Percentiles rank a stretch among this genome's conserved stretches.
phyloP scores from a whole-genome alignment of 2,329 filamentous ascomycete species.

The Mariannaea sp. region DNA sequence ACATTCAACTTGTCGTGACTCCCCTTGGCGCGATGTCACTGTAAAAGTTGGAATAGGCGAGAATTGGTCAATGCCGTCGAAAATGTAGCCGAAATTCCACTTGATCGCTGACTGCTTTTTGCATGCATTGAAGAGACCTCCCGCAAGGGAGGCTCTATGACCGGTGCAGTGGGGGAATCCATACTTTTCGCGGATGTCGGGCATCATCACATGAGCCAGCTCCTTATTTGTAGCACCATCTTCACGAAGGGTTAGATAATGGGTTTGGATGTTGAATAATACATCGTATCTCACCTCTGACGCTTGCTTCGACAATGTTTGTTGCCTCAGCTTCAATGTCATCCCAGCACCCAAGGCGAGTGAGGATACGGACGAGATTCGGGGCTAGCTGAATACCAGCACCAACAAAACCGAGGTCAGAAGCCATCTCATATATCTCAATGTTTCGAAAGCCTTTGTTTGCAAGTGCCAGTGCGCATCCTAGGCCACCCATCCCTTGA shows the following conservation, averaged over 20 bases:
- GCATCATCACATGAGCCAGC: slow-evolving; percentile 71
- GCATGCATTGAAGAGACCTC: slow-evolving; percentile 73
- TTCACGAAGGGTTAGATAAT: slow-evolving; percentile 27
- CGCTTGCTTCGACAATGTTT: slow-evolving; percentile 71
- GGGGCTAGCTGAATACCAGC: slow-evolving; percentile 84
- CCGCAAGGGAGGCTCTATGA: slow-evolving; percentile 74
- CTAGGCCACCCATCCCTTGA: slow-evolving; percentile 77
- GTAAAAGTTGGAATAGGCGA: slow-evolving; percentile 64
- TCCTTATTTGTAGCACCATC: slow-evolving; percentile 72
- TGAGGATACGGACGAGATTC: slow-evolving; percentile 79
- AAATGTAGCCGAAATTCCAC: slow-evolving; percentile 68
- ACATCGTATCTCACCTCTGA: slow-evolving; percentile 57
- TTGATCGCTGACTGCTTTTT: slow-evolving; percentile 63
- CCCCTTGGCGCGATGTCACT: slow-evolving; percentile 60
- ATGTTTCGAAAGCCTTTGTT: slow-evolving; percentile 77
- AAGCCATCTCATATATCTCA: slow-evolving; percentile 74
- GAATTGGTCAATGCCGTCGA: slow-evolving; percentile 63
- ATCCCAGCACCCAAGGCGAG: slow-evolving; percentile 73
- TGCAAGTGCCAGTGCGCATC: slow-evolving; percentile 72
- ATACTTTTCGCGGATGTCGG: slow-evolving; percentile 69
- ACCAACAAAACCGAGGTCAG: slow-evolving; percentile 78
- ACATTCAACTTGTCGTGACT: slow-evolving; percentile 58
- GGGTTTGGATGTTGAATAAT: no score
- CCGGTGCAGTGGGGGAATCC: slow-evolving; percentile 80
- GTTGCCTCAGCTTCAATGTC: slow-evolving; percentile 74